Base-by-base conservation (phyloP, 371 early-diverging fungal genomes). In the Conidiobolus incongruus region DNA sequence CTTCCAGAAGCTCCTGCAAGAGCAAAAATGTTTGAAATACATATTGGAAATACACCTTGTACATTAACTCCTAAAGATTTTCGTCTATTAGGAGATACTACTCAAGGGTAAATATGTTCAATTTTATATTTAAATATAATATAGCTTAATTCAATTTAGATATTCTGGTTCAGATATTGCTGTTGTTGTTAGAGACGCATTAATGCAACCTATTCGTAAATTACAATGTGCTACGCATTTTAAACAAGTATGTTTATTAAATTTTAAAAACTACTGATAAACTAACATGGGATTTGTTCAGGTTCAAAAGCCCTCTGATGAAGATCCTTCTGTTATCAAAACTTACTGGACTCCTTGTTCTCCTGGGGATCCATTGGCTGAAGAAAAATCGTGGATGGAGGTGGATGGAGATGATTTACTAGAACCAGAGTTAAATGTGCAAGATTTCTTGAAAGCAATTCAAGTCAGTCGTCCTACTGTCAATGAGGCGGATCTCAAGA, bases 181-280 rank as follows among this genome's bases (percentile, higher is more conserved):
- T 7, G 76, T 84, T 32, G 64, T 89, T 10, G 93, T 92, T 13
- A 70, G 91, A 7, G 95, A 95, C 59, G 95, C 95, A 2, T 26
- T 95, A 52, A 91, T 95, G 89, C 81, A 87, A 59, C 93, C 95
- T 1, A 79, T 95, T 40, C 77, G 93, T 28, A 90, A 89, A 58
- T 90, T 95, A 13, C 96, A 93, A 54, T 63, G 62, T 40, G 89
- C 93, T n/a, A 93, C 91, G 21, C 92, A 93, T 50, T 95, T 92
- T 58, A 85, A 81, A 62, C 58, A 68, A 60, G 86, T 87, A 48
- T 40, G 52, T 50, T 20, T 15, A 12, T 21, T 21, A 36, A 35
- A 5, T 15, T 19, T 35, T 35, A 13, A 31, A 10, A 31, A 13
- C 31, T 31, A 31, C 13, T 13, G 13, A 36, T 22, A 10, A 23